Evolutionary conservation across 169 alveolate species (phyloP), one percentile per base, ranked within the genome.

Genomic region (Cryptosporidium sp.): DNA sequence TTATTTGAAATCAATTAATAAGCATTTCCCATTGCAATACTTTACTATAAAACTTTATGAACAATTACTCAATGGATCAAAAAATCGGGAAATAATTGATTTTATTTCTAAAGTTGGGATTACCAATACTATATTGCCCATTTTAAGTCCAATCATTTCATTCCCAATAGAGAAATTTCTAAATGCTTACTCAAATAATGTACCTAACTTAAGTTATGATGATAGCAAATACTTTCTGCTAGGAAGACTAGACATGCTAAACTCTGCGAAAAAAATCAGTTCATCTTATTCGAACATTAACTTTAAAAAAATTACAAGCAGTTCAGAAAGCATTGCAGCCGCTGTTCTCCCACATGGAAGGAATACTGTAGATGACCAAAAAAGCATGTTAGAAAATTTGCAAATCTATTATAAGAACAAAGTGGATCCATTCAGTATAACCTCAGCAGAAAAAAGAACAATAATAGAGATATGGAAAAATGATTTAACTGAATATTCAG

Each of bases 281-380:
- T 33, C 50, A 33, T 65, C 43, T 33, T 31, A 33, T 16, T 3
- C 41, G 0, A 65, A 33, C 14, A 7, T n/a, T 16, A 21, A 10
- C 50, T 33, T 6, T 12, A 65, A 65, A 61, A 29, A 5, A 33
- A 52, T 16, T 48, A 35, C 37, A 65, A 41, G 62, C 16, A 10
- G 31, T 12, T 73, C 68, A 0, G 86, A 52, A 23, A 80, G n/a
- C 59, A 18, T 80, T 23, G 65, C 69, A 21, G 75, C 89, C 4
- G 16, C 75, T 65, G 89, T 67, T 18, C 89, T 80, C 7, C 89
- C 89, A n/a, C 89, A 80, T 43, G 89, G 89, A 62, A 80, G 89
- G 35, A 80, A 80, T 39, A 61, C 89, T 21, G 89, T 65, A n/a
- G 89, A 80, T 80, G 89, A 80, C 59, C 89, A 80, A 59, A 80